Evolutionary conservation across 202 grass and related monocot species (phyloP).

Genomic region (Setaria viridis): DNA sequence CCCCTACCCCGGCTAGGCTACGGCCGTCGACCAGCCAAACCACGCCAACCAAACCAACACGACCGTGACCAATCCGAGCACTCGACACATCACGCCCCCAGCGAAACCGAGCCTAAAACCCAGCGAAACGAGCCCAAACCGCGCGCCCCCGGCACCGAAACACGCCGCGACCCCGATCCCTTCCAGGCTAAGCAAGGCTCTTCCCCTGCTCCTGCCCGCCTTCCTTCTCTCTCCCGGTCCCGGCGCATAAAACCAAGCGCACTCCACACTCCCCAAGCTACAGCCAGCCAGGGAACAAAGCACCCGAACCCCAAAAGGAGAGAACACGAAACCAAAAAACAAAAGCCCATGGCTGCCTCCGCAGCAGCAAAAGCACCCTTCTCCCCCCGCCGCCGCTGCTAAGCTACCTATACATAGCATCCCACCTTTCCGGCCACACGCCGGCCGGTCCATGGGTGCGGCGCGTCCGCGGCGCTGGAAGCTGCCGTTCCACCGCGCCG

Average conservation of each 20-base stretch:
- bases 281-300: slow-evolving; percentile 38
- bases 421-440: too few relatives aligned
- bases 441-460: slow-evolving; percentile 49
- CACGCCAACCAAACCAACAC: neutral
- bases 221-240: neutral
- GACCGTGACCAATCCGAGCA: neutral
- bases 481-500: slow-evolving; percentile 72
- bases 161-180: slow-evolving; percentile 35
- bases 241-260: slow-evolving; percentile 54
- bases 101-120: neutral
- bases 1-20: neutral
- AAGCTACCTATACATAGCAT: neutral
- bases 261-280: neutral
- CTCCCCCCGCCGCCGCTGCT: neutral
- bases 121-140: neutral
- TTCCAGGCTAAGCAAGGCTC: slow-evolving; percentile 60
- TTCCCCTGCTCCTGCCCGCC: neutral
- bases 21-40: neutral
- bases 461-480: slow-evolving; percentile 64
- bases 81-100: neutral
- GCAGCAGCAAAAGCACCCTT: slow-evolving; percentile 21
- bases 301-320: slow-evolving; percentile 46
- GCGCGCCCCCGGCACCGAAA: neutral
- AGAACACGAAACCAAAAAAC: neutral
- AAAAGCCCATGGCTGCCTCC: slow-evolving; percentile 18